Base-by-base conservation (phyloP, 2,329 filamentous ascomycete genomes). In the Paraphoma chrysanthemicola region DNA sequence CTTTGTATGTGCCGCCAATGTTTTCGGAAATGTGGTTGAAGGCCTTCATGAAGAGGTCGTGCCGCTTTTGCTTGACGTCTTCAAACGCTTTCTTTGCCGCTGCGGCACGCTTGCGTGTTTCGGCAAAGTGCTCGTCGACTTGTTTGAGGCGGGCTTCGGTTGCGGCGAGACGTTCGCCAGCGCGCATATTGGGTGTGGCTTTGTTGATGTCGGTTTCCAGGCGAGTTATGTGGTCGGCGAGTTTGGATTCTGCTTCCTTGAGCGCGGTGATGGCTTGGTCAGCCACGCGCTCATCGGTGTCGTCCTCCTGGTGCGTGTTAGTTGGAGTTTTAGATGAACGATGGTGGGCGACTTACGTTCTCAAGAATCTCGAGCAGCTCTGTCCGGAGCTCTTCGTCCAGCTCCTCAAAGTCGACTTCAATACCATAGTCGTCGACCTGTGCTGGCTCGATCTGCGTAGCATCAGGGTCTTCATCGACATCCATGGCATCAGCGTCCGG, bases 151-250 rank as follows among this genome's bases (percentile, higher is more conserved):
- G 89, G 49, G 87, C 85, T 75, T 96, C 91, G 8, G 96, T 93
- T 18, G 88, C 89, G 72, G 95, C 91, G 5, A 99, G 84, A 48
- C 94, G 91, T 72, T 98, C 93, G 77, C 93, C 92, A 8, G 94
- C 95, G 68, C 94, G 92, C 87, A 97, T 96, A 77, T 99, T 98
- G 28, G 95, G 95, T 59, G 95, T 93, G 77, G 98, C 89, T 78
- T 97, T 97, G 73, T 97, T 93, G 17, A 99, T 86, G 66, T 97
- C 91, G 31, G 85, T 81, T 44, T 88, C 88, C 9, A 99, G 83
- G 29, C 85, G 84, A 17, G 85, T 82, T 62, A 99, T 92, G 69
- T 88, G 89, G 51, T 96, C 91, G 51, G 90, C 86, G 1, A 99
- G 83, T 55, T 85, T 84, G 44, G 91, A 87, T 70, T 97, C 94